phyloP scores from a whole-genome alignment of 2,329 filamentous ascomycete species.

The Lasiodiplodia sp. region DNA sequence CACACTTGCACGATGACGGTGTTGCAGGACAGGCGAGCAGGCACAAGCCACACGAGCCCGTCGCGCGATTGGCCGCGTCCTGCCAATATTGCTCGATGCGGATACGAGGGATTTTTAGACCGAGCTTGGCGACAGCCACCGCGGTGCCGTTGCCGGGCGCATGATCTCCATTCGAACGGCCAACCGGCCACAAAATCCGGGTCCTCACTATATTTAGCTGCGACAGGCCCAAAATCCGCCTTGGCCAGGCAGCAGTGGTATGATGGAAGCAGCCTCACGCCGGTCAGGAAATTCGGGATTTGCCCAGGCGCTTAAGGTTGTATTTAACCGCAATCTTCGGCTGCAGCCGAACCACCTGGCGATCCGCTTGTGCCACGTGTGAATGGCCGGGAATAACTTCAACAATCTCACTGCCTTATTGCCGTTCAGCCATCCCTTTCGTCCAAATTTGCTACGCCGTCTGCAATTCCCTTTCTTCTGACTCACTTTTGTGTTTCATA shows the following conservation, averaged over 20 bases:
- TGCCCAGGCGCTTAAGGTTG: background rate
- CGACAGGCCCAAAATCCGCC: background rate
- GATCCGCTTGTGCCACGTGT: no score
- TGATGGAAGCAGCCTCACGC: background rate
- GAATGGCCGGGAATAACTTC: no score
- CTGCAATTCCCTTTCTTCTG: no score
- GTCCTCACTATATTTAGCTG: background rate
- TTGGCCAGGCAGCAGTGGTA: background rate
- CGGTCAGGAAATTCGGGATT: background rate
- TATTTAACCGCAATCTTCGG: conserved; percentile 1
- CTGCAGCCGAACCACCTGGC: background rate
- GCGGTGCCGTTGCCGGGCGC: background rate
- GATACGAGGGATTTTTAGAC: background rate
- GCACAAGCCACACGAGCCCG: background rate
- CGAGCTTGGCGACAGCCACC: conserved; percentile 2
- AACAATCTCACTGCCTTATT: no score
- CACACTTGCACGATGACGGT: background rate
- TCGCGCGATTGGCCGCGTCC: background rate
- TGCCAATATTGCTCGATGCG: background rate
- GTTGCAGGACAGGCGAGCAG: background rate
- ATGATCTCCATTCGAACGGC: background rate
- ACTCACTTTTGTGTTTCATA: no score
- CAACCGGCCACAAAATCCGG: background rate
- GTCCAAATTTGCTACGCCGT: no score
- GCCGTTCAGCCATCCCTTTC: no score